Conservation (phyloP, 2,329 filamentous ascomycete genomes). For the Tolypocladium cylindrosporum region DNA sequence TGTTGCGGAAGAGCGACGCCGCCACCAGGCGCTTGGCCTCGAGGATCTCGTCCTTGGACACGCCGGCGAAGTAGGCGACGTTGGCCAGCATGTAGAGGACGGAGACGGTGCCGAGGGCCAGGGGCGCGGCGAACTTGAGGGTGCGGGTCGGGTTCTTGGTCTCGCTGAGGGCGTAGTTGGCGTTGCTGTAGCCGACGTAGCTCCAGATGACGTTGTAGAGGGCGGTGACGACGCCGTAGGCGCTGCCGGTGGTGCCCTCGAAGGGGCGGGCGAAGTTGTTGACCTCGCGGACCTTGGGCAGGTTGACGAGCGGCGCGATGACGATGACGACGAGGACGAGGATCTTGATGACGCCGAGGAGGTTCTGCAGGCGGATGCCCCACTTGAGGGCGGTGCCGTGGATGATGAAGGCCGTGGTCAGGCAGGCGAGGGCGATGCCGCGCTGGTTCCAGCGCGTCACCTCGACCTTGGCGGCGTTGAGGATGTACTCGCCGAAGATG, state of each 20-base stretch:
- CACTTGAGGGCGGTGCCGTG: slow-evolving; percentile 55
- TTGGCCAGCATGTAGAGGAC: slow-evolving; percentile 58
- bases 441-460: slow-evolving; percentile 59
- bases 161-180: slow-evolving; percentile 57
- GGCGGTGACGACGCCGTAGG: slow-evolving; percentile 59
- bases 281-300: slow-evolving; percentile 45
- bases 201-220: slow-evolving; percentile 65
- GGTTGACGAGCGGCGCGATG: slow-evolving; percentile 50
- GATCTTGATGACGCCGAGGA: slow-evolving; percentile 58
- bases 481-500: slow-evolving; percentile 61
- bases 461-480: slow-evolving; percentile 53
- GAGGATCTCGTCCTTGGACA: slow-evolving; percentile 42
- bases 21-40: slow-evolving; percentile 40
- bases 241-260: slow-evolving; percentile 53
- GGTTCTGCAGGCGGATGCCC: slow-evolving; percentile 58
- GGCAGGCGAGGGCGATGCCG: slow-evolving; percentile 54
- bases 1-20: slow-evolving; percentile 45
- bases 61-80: slow-evolving; percentile 55
- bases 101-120: slow-evolving; percentile 47
- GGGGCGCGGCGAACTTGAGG: slow-evolving; percentile 53
- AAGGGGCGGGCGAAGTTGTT: slow-evolving; percentile 56
- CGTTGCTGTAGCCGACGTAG: slow-evolving; percentile 59
- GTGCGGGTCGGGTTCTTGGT: slow-evolving; percentile 56
- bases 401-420: slow-evolving; percentile 54
- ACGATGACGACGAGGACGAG: slow-evolving; percentile 56